Conservation (phyloP, 768 basidiomycete species). For the Leccinum longicurvipes region DNA sequence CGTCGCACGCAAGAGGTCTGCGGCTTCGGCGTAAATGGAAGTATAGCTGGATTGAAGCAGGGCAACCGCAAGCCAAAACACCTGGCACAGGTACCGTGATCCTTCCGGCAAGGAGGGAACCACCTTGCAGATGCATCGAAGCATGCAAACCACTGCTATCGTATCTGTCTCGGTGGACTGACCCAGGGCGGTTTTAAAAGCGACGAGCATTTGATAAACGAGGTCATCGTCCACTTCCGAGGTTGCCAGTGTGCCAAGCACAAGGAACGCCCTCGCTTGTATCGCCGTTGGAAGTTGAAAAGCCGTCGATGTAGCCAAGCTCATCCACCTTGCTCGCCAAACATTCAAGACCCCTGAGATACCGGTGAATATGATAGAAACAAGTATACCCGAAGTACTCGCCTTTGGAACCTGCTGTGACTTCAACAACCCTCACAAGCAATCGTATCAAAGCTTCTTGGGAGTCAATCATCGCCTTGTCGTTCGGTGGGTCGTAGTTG, state of each 20-base stretch:
- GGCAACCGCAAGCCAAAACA: slow-evolving; percentile 89
- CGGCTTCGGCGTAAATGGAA: slow-evolving; percentile 66
- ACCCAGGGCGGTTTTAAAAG: slow-evolving; percentile 68
- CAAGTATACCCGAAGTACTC: slow-evolving; percentile 10
- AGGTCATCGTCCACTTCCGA: slow-evolving; percentile 91
- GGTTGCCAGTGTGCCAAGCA: slow-evolving; percentile 76
- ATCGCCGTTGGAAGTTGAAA: slow-evolving; percentile 87
- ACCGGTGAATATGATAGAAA: slow-evolving; percentile 9
- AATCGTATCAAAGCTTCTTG: slow-evolving; percentile 65
- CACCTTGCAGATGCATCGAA: slow-evolving; percentile 78
- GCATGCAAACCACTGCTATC: slow-evolving; percentile 78
- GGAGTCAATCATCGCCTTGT: slow-evolving; percentile 53
- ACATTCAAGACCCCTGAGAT: slow-evolving; percentile 69
- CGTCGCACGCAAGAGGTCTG: slow-evolving; percentile 61
- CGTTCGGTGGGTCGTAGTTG: slow-evolving; percentile 51
- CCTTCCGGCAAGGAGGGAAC: slow-evolving; percentile 64
- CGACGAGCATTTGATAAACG: slow-evolving; percentile 89
- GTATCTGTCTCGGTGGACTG: slow-evolving; percentile 70
- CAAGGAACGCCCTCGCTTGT: slow-evolving; percentile 85
- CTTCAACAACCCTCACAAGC: slow-evolving; percentile 59
- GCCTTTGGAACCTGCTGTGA: slow-evolving; percentile 71
- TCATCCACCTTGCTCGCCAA: slow-evolving; percentile 94
- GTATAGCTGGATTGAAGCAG: slow-evolving; percentile 76
- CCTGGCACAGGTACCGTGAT: slow-evolving; percentile 67
- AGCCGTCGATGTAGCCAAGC: slow-evolving; percentile 79